phyloP scores from a whole-genome alignment of 805 yeast species.

The Lipomyces anomalus region DNA sequence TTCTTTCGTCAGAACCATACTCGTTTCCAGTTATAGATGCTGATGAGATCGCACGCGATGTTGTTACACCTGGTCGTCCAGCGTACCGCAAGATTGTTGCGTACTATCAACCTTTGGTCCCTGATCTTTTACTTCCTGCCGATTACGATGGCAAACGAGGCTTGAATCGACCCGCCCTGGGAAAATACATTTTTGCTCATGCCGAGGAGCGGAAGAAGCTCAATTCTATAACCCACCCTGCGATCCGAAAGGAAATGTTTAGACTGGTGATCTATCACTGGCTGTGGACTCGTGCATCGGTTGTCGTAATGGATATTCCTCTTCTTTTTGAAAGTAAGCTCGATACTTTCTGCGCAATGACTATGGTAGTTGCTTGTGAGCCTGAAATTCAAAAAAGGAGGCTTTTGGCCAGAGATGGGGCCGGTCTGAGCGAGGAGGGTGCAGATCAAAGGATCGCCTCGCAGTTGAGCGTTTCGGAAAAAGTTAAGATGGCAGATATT shows the following conservation, averaged over 20 bases:
- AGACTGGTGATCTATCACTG: slow-evolving; percentile 53
- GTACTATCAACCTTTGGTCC: slow-evolving; percentile 52
- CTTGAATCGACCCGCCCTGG: slow-evolving; percentile 69
- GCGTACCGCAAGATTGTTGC: slow-evolving; percentile 64
- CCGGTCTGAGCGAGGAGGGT: slow-evolving; percentile 52
- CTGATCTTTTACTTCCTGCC: slow-evolving; percentile 36
- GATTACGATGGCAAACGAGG: slow-evolving; percentile 30
- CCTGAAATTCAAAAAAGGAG: slow-evolving; percentile 56
- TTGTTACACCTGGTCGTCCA: slow-evolving; percentile 71
- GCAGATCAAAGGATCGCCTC: slow-evolving; percentile 65
- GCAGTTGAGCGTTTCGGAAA: slow-evolving; percentile 64
- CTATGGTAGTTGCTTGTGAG: slow-evolving; percentile 62
- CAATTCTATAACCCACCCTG: slow-evolving; percentile 83
- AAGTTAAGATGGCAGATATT: slow-evolving; percentile 55
- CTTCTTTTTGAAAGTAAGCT: slow-evolving; percentile 75
- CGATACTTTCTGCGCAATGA: slow-evolving; percentile 62
- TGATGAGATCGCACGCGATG: slow-evolving; percentile 78
- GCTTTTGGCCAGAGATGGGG: slow-evolving; percentile 60
- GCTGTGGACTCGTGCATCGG: slow-evolving; percentile 43
- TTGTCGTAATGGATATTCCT: slow-evolving; percentile 86
- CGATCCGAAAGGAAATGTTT: slow-evolving; percentile 63
- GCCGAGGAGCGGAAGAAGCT: slow-evolving; percentile 51
- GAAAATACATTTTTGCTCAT: slow-evolving; percentile 64
- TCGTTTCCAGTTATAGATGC: slow-evolving; percentile 73
- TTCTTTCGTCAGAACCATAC: slow-evolving; percentile 39